phyloP scores from a whole-genome alignment of 148 eudicot species.

The Fagopyrum esculentum region DNA sequence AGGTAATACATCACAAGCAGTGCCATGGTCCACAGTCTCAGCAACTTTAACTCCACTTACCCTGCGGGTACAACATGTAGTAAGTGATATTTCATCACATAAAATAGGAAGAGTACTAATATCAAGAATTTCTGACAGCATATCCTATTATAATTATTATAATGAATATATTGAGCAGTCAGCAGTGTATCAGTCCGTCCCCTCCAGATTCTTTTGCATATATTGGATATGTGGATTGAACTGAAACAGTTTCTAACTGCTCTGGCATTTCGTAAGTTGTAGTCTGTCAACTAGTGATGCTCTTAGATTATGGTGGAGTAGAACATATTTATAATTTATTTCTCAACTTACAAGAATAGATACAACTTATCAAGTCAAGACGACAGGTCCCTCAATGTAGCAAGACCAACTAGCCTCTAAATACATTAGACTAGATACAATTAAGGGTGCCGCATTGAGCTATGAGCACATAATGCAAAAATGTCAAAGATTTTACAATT shows the following conservation, averaged over 20 bases:
- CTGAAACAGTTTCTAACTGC: neutral
- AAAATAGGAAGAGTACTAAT: neutral
- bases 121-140: neutral
- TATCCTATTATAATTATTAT: slow-evolving; percentile 1
- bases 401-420: neutral
- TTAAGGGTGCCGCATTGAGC: neutral
- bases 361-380: neutral
- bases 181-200: neutral
- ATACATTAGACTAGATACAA: neutral
- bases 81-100: neutral
- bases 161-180: neutral
- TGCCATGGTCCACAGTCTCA: slow-evolving; percentile 15
- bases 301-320: neutral
- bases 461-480: neutral
- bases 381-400: neutral
- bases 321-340: neutral
- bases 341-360: neutral
- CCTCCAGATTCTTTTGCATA: neutral
- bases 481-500: neutral
- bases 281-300: neutral
- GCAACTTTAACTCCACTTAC: slow-evolving; percentile 11
- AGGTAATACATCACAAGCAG: slow-evolving; percentile 12
- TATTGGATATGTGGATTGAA: too few species aligned
- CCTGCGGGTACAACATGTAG: neutral
- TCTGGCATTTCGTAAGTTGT: neutral